Percentiles rank a stretch among this genome's conserved stretches.
phyloP scores from a whole-genome alignment of 352 stramenopile species.

The Phytopythium vexans region DNA sequence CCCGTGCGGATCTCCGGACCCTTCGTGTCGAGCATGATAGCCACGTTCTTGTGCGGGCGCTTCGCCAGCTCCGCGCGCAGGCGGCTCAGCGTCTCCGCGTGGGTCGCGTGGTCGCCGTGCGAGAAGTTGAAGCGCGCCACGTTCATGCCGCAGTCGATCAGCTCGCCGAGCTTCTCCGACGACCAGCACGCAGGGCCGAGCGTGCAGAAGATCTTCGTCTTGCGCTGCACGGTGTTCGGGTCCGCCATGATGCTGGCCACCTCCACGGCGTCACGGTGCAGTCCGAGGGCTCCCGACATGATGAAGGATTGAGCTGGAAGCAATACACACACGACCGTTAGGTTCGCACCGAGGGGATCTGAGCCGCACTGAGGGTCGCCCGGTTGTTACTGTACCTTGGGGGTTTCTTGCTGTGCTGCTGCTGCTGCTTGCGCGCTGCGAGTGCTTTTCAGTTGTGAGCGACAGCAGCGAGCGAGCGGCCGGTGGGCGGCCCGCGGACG shows the following conservation, averaged over 20 bases:
- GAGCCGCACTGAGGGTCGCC: too few species aligned
- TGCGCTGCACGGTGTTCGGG: slow-evolving; percentile 95
- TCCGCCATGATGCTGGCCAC: slow-evolving; percentile 97
- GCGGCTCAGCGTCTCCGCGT: slow-evolving; percentile 88
- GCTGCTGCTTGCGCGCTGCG: too few species aligned
- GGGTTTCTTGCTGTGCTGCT: too few species aligned
- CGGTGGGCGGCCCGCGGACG: too few species aligned
- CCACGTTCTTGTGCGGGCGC: slow-evolving; percentile 75
- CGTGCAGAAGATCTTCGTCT: slow-evolving; percentile 99
- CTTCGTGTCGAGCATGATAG: slow-evolving; percentile 97
- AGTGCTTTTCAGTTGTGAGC: too few species aligned
- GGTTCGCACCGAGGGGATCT: too few species aligned
- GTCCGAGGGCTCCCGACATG: not conserved
- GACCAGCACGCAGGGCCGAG: slow-evolving; percentile 97
- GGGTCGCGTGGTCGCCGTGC: slow-evolving; percentile 96
- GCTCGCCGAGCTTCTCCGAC: slow-evolving; percentile 89
- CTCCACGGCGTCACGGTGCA: slow-evolving; percentile 59
- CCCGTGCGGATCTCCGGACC: slow-evolving; percentile 96
- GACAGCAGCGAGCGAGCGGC: too few species aligned
- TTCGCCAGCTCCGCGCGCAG: slow-evolving; percentile 71
- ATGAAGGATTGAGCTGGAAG: too few species aligned
- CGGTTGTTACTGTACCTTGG: too few species aligned
- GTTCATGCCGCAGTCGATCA: slow-evolving; percentile 92
- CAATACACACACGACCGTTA: too few species aligned
- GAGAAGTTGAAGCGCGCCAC: slow-evolving; percentile 99